Evolutionary conservation across 2,329 filamentous ascomycete species (phyloP).

Genomic region (Cladorrhinum sp.): DNA sequence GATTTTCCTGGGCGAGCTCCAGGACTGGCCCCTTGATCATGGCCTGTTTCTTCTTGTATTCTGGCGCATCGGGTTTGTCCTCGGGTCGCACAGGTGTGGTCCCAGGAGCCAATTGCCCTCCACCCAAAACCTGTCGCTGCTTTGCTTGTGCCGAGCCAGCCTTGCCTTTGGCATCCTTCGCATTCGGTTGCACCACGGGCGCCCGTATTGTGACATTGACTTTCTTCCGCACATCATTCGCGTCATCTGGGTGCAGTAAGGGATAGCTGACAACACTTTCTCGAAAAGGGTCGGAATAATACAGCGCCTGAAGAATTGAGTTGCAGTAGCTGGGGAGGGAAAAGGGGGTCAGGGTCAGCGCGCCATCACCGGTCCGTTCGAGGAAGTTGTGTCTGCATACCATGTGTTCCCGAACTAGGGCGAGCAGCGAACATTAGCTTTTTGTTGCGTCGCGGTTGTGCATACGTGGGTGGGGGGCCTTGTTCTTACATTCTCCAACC

Average conservation of each 20-base stretch:
- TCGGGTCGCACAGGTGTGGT: slow-evolving; percentile 66
- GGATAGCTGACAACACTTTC: slow-evolving; percentile 93
- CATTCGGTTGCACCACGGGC: slow-evolving; percentile 50
- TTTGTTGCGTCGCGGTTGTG: slow-evolving; percentile 1
- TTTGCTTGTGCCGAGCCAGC: slow-evolving; percentile 56
- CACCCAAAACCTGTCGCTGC: slow-evolving; percentile 53
- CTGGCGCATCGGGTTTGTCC: slow-evolving; percentile 89
- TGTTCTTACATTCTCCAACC: slow-evolving; percentile 86
- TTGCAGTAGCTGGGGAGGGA: slow-evolving; percentile 77
- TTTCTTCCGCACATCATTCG: slow-evolving; percentile 56
- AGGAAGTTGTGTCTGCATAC: slow-evolving; percentile 49
- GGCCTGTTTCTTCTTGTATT: slow-evolving; percentile 97
- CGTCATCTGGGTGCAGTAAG: slow-evolving; percentile 65
- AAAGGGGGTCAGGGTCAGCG: slow-evolving; percentile 13
- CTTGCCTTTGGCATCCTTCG: slow-evolving; percentile 46
- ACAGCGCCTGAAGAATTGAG: slow-evolving; percentile 95
- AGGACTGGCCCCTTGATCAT: slow-evolving; percentile 84
- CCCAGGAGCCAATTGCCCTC: slow-evolving; percentile 53
- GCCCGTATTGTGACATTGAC: slow-evolving; percentile 62
- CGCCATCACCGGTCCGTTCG: background rate
- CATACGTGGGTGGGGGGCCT: background rate
- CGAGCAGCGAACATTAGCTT: slow-evolving; percentile 35
- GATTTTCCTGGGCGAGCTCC: slow-evolving; percentile 78
- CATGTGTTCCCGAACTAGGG: slow-evolving; percentile 93
- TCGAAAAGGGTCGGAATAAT: slow-evolving; percentile 91